Conservation (phyloP, 495 filamentous ascomycete species). For the Penicillium coffeae region DNA sequence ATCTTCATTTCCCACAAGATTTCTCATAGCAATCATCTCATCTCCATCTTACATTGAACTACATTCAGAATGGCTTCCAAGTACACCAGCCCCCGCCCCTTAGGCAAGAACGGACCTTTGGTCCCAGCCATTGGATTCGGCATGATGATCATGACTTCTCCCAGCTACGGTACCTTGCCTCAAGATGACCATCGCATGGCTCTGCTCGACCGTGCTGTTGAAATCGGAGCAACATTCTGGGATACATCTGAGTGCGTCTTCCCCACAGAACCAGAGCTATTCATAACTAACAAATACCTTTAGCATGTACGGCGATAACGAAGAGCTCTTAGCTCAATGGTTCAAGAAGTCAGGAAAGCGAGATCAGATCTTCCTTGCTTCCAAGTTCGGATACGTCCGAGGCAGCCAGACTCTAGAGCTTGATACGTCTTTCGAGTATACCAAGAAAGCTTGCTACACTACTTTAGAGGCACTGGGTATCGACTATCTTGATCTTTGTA, state of each 20-base stretch:
- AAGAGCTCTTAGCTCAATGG: constrained; percentile 55
- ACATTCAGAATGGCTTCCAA: constrained; percentile 2
- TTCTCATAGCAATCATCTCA: no score
- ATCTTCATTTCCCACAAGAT: neutral
- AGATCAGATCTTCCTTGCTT: constrained; percentile 53
- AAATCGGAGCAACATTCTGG: constrained; percentile 36
- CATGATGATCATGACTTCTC: constrained; percentile 47
- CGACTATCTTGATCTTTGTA: constrained; percentile 54
- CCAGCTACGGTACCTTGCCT: constrained; percentile 34
- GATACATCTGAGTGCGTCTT: constrained; percentile 25
- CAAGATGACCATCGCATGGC: constrained; percentile 47
- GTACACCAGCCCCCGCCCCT: constrained; percentile 5
- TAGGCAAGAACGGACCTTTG: constrained; percentile 51
- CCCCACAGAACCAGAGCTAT: neutral
- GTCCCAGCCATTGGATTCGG: constrained; percentile 53
- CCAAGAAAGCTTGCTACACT: constrained; percentile 45
- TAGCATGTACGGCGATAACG: constrained; percentile 30
- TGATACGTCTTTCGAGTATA: constrained; percentile 38
- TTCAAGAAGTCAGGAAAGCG: constrained; percentile 52
- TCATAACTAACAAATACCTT: neutral
- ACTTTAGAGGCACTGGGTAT: constrained; percentile 51
- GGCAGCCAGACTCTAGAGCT: constrained; percentile 11
- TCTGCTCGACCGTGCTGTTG: constrained; percentile 48
- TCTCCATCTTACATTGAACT: no score
- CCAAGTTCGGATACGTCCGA: constrained; percentile 44